Conservation (phyloP, 1,284 basidiomycete genomes). For the Ceratobasidium sp. region DNA sequence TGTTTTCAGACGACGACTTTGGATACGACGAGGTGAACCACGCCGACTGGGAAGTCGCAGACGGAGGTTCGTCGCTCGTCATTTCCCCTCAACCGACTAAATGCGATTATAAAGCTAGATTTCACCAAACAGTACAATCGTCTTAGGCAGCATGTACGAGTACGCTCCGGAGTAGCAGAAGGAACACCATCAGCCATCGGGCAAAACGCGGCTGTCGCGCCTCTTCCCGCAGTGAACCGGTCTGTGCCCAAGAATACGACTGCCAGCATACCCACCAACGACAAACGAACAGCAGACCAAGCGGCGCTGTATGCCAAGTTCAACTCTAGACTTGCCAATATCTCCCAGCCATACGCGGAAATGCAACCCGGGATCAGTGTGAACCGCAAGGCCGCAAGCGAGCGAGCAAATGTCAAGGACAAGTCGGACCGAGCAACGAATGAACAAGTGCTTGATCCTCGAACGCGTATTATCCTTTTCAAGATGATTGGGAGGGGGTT, state of each 20-base stretch:
- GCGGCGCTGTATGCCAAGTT: conserved; percentile 44
- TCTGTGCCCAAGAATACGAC: conserved; percentile 31
- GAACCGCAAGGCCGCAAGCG: conserved; percentile 87
- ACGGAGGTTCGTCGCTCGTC: conserved; percentile 55
- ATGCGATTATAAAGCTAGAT: conserved; percentile 59
- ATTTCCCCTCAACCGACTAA: background rate
- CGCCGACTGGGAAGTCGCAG: conserved; percentile 89
- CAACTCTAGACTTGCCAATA: conserved; percentile 60
- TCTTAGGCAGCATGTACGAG: conserved; percentile 80
- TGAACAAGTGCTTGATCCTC: conserved; percentile 91
- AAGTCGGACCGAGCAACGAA: conserved; percentile 93
- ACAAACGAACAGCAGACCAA: conserved; percentile 41
- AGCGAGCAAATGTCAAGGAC: conserved; percentile 86
- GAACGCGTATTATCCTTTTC: conserved; percentile 87
- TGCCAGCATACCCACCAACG: conserved; percentile 18
- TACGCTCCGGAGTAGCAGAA: conserved; percentile 69
- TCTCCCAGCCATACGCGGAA: conserved; percentile 68
- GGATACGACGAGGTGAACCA: conserved; percentile 67
- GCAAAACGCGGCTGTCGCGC: conserved; percentile 58
- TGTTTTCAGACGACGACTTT: conserved; percentile 47
- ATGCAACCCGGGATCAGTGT: conserved; percentile 66
- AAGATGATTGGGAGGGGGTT: conserved; percentile 91
- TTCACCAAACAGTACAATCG: conserved; percentile 98
- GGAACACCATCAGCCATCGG: conserved; percentile 61
- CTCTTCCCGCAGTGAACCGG: conserved; percentile 77